Evolutionary conservation across 2,329 filamentous ascomycete species (phyloP).

Genomic region (Zasmidium citrigriseum): DNA sequence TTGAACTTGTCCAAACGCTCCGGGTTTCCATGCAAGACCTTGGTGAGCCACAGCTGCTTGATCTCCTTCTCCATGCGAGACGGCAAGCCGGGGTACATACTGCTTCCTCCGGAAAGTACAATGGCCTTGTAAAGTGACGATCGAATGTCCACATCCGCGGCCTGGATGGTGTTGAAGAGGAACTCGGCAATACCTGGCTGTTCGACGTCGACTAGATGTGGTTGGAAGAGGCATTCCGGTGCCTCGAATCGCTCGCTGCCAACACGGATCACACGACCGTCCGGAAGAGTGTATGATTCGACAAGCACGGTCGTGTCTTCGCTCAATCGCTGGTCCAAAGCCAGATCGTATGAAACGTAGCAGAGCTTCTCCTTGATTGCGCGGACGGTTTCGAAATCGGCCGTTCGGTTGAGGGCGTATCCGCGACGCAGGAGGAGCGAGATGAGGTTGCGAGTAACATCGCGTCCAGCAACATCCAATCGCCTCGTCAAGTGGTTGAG

Average conservation of each 20-base stretch:
- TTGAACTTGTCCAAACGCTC: slow-evolving; percentile 98
- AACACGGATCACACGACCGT: slow-evolving; percentile 92
- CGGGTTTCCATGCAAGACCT: slow-evolving; percentile 85
- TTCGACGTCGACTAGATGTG: slow-evolving; percentile 95
- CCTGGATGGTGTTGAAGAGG: slow-evolving; percentile 97
- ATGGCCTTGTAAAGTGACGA: slow-evolving; percentile 95
- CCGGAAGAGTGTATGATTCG: slow-evolving; percentile 95
- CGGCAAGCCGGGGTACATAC: slow-evolving; percentile 97
- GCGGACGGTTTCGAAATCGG: slow-evolving; percentile 97
- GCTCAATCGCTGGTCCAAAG: slow-evolving; percentile 91
- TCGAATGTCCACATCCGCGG: slow-evolving; percentile 91
- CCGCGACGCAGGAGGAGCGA: slow-evolving; percentile 89
- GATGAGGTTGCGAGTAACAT: slow-evolving; percentile 98
- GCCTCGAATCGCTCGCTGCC: slow-evolving; percentile 98
- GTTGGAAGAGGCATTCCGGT: slow-evolving; percentile 97
- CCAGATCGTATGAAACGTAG: slow-evolving; percentile 97
- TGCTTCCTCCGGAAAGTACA: slow-evolving; percentile 92
- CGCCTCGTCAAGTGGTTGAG: slow-evolving; percentile 94
- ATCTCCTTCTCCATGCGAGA: slow-evolving; percentile 96
- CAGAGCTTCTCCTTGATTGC: slow-evolving; percentile 99
- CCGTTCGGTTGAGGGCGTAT: slow-evolving; percentile 95
- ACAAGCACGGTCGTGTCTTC: slow-evolving; percentile 97
- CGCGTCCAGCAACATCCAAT: slow-evolving; percentile 91
- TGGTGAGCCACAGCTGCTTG: slow-evolving; percentile 97
- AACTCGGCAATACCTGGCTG: slow-evolving; percentile 96